Base-by-base conservation (phyloP, 306 rosid species). In the Lagenaria siceraria region DNA sequence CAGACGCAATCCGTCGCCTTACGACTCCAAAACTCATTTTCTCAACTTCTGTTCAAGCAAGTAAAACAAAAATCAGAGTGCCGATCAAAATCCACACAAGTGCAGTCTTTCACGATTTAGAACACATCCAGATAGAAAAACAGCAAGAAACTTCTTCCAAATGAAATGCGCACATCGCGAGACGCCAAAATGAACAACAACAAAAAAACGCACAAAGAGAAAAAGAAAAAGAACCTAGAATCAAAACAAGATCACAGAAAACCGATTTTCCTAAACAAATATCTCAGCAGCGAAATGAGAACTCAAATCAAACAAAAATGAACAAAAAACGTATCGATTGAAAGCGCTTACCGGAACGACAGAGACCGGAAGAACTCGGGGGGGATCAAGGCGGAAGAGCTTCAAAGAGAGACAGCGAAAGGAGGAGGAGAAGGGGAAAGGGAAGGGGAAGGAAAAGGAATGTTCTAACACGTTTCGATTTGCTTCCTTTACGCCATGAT, bases 1-100 rank as follows among this genome's bases (percentile, higher is more conserved):
- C 84, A 69, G 87, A 88, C 80, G 91, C 89, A 79, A 87, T 86
- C 82, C 92, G 86, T 63, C 96, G 97, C 85, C 93, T 82, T 29
- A 87, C 25, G 74, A 84, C 81, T 66, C 93, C 96, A 69, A 88
- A 81, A 96, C 89, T 80, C 69, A 59, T 33, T 24, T 46, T 62
- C 43, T 12, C 35, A 38, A 17, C 59, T 61, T 48, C 56, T 27
- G 18, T 18, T 18, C 35, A 11, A 29, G 74, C 49, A 77, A 77
- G 36, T 27, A 43, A 61, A 48, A 51, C 43, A 6, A 72, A 48
- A 71, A 49, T 17, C 56, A 29, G 2, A 72, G 60, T 27, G 33
- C 61, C 15, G 27, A 72, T 51, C 60, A 29, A 15, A 70, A 22
- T 46, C 53, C 74, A 24, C 58, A 43, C 0, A 46, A 48, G 14